These are phyloP conservation scores for Salicornia ramosissima DNA, from an alignment of 148 eudicot genomes.

Conservation along the genomic window DNA sequence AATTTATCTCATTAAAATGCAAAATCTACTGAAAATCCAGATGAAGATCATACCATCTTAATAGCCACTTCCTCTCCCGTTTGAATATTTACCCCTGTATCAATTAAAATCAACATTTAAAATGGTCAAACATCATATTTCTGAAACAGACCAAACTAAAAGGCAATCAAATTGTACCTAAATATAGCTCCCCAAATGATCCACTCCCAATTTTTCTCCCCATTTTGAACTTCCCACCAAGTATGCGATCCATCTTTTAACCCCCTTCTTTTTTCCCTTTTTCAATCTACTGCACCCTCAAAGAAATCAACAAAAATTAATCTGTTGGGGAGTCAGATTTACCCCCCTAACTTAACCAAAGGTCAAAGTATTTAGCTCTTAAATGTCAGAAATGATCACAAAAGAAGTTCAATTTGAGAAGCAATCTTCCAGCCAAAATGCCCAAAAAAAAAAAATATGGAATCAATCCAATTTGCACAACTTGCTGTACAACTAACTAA, in stretches of 20 bases:
- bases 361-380: constrained; percentile 15
- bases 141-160: constrained; percentile 15
- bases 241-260: constrained; percentile 60
- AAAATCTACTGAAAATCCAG: neutral
- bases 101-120: constrained; percentile 22
- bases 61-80: constrained; percentile 88
- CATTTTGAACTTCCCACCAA: constrained; percentile 74
- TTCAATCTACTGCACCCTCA: constrained; percentile 15
- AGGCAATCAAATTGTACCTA: constrained; percentile 41
- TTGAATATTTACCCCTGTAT: constrained; percentile 72
- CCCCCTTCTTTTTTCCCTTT: constrained; percentile 4
- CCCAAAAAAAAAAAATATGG: neutral
- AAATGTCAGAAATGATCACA: constrained; percentile 5
- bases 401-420: neutral
- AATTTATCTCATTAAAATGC: neutral
- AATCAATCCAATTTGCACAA: constrained; percentile 17
- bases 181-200: constrained; percentile 85
- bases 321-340: constrained; percentile 18
- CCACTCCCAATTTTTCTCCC: constrained; percentile 93
- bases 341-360: constrained; percentile 15
- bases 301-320: constrained; percentile 13
- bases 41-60: constrained; percentile 56
- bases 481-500: constrained; percentile 20
- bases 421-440: neutral
- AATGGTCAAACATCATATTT: constrained; percentile 18